phyloP scores from a whole-genome alignment of 208 protist species.

The Trypanosoma lewisi region DNA sequence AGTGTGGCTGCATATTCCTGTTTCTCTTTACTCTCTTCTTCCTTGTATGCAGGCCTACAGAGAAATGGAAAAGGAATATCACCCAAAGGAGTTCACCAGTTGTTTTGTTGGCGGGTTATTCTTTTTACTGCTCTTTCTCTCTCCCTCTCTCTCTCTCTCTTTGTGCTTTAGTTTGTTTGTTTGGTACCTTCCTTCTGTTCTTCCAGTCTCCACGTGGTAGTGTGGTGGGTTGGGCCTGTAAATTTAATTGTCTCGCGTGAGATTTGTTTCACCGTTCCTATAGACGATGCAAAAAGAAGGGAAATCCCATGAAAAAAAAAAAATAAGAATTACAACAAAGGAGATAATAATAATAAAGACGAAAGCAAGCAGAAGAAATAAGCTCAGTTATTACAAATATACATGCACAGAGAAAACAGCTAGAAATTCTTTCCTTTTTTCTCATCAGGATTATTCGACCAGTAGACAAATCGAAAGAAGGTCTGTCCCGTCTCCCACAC shows the following conservation, averaged over 20 bases:
- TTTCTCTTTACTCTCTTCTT: background rate
- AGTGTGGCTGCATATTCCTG: background rate
- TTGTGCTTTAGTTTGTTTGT: background rate
- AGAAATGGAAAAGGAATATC: too few species aligned
- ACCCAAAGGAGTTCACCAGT: too few species aligned
- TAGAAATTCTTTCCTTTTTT: background rate
- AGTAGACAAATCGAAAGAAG: too few species aligned
- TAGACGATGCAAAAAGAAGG: background rate
- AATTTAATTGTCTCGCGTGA: background rate
- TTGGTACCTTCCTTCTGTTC: constrained; percentile 4
- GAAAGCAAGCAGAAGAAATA: background rate
- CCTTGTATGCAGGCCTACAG: background rate
- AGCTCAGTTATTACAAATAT: too few species aligned
- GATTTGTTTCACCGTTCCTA: background rate
- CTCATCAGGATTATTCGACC: background rate
- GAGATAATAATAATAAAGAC: background rate
- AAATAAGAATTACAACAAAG: background rate
- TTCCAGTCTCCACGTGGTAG: background rate
- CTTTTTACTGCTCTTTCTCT: constrained; percentile 3
- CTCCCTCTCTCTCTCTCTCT: constrained; percentile 1
- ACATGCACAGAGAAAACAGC: too few species aligned
- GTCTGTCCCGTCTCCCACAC: too few species aligned
- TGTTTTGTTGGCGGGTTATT: background rate
- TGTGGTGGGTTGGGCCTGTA: background rate
- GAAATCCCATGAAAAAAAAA: background rate